A percentile compares a stretch with the other conserved stretches of the same genome.
Conservation (phyloP, 1,284 basidiomycete species). For the Thelephora terrestris region DNA sequence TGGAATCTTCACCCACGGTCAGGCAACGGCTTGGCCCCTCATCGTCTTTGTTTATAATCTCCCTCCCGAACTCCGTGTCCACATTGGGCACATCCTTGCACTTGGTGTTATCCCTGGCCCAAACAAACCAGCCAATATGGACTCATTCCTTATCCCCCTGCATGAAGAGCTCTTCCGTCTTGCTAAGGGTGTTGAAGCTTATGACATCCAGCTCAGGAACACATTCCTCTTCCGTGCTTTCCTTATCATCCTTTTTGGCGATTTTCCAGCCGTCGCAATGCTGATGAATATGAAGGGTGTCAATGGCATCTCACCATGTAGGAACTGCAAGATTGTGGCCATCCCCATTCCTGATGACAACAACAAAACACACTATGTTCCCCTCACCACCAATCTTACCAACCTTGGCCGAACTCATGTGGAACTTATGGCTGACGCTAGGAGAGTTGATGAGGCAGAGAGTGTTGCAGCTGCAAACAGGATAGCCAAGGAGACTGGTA, state of each 20-base stretch:
- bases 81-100: conserved; percentile 23
- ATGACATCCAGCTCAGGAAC: conserved; percentile 16
- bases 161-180: conserved; percentile 28
- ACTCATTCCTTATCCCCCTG: conserved; percentile 32
- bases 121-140: conserved; percentile 29
- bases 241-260: conserved; percentile 31
- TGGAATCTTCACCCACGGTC: conserved; percentile 26
- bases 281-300: too few relatives aligned
- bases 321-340: conserved; percentile 31
- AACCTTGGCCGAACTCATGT: conserved; percentile 11
- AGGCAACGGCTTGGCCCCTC: conserved; percentile 32
- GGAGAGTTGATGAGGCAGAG: neutral
- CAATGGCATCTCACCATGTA: conserved; percentile 32
- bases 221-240: conserved; percentile 29
- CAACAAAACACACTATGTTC: too few relatives aligned
- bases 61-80: conserved; percentile 24
- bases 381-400: too few relatives aligned
- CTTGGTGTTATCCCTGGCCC: conserved; percentile 36
- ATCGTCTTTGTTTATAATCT: conserved; percentile 33
- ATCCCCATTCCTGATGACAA: conserved; percentile 24
- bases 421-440: neutral
- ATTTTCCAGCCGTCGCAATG: conserved; percentile 36
- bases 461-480: neutral
- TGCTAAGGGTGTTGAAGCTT: conserved; percentile 26
- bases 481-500: conserved; percentile 26